Evolutionary conservation across 202 grass and related monocot species (phyloP), one percentile per base, ranked within the genome.

Genomic region (Thinopyrum obtusiflorum): DNA sequence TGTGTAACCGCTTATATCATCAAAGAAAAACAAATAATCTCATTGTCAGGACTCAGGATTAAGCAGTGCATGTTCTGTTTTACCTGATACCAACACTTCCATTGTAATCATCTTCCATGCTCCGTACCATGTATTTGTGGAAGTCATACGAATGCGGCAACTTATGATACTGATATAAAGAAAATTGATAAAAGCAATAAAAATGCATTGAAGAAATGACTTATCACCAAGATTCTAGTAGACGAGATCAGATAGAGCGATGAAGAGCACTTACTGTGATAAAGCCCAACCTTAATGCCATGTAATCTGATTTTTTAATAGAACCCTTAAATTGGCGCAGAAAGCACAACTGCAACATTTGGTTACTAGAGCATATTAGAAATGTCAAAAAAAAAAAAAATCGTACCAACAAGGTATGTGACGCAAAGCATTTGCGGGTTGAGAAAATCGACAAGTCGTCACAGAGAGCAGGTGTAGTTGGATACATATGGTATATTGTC

Each of bases 71-170:
- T 57, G 21, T 44, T 77, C 3, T 72, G 46, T 80, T 87, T 82
- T 90, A 95, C 93, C 93, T 95, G 84, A 95, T 98, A 71, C 96
- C 93, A 78, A 95, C 85, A 83, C 84, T 94, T 77, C 88, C 86
- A 83, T 95, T 89, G 76, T 94, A 98, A 88, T 95, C 93, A 81
- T 98, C 93, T 89, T 98, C 96, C 96, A 98, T 98, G 88, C 96
- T 98, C 83, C 96, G 84, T 64, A 98, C 91, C 86, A 98, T 94
- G 85, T 95, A 98, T 89, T 98, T 98, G 76, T 98, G 96, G 90
- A 98, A 98, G 66, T 98, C 77, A 70, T 98, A 98, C 68, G 96
- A 94, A 89, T 86, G 70, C 8, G 91, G 91, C 65, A 98, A 78
- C 82, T 92, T 91, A 86, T 98, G 93, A 83, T 94, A 93, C 96